Conservation (phyloP, 2,329 filamentous ascomycete genomes). For the Talaromyces sp. region DNA sequence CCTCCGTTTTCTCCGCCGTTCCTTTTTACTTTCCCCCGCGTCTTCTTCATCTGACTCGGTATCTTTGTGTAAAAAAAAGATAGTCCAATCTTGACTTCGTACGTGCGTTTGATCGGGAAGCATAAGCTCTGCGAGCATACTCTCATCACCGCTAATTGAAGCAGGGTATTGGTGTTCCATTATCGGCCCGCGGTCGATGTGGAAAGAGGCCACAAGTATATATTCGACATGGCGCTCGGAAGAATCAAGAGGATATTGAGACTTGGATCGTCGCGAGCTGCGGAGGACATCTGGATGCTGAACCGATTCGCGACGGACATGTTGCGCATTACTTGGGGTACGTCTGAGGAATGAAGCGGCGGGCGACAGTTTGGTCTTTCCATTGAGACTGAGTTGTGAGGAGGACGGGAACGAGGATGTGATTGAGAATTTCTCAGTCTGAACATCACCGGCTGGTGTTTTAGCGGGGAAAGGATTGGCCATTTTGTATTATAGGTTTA, state of each 20-base stretch:
- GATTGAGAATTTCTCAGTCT: constrained; percentile 12
- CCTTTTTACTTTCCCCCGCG: constrained; percentile 45
- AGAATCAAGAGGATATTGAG: constrained; percentile 71
- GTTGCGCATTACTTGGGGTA: constrained; percentile 48
- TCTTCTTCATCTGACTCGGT: constrained; percentile 76
- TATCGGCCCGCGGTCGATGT: constrained; percentile 90
- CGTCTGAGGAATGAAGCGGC: constrained; percentile 55
- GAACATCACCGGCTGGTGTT: constrained; percentile 14
- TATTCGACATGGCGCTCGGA: constrained; percentile 96
- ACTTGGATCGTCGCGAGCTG: constrained; percentile 57
- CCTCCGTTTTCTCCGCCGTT: constrained; percentile 28
- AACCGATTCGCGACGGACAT: constrained; percentile 37
- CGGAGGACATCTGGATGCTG: constrained; percentile 43
- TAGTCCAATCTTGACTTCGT: constrained; percentile 96
- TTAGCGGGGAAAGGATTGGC: constrained; percentile 9
- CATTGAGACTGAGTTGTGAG: constrained; percentile 46
- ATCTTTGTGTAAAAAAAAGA: constrained; percentile 98
- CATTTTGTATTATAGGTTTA: constrained; percentile 7
- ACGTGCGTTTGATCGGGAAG: constrained; percentile 94
- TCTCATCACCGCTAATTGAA: constrained; percentile 92
- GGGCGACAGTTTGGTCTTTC: constrained; percentile 57
- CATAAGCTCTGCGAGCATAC: constrained; percentile 98
- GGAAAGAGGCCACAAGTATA: constrained; percentile 94
- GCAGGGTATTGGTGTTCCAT: constrained; percentile 99
- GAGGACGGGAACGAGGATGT: constrained; percentile 19